phyloP scores from a whole-genome alignment of 169 alveolate species.

The Plasmodium vinckei region DNA sequence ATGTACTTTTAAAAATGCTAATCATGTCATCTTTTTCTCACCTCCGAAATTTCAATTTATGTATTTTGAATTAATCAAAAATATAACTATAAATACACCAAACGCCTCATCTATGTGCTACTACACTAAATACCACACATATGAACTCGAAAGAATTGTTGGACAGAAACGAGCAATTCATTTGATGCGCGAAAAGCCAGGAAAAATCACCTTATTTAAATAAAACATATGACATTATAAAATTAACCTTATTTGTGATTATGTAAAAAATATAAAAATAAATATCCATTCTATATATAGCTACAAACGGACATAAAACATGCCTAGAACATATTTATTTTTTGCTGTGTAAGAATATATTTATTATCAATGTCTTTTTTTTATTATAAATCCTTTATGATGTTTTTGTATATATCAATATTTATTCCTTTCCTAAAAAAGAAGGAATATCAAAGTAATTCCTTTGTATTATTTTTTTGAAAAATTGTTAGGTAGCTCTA shows the following conservation, averaged over 20 bases:
- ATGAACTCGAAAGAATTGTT: slow-evolving; percentile 83
- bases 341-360: neutral
- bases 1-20: slow-evolving; percentile 69
- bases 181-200: slow-evolving; percentile 78
- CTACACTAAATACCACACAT: slow-evolving; percentile 82
- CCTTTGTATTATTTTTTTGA: too few relatives aligned
- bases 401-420: slow-evolving; percentile 44
- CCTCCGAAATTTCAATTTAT: slow-evolving; percentile 67
- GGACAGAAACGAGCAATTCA: slow-evolving; percentile 75
- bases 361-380: neutral
- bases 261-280: slow-evolving; percentile 1
- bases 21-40: slow-evolving; percentile 61
- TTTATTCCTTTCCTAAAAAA: slow-evolving; percentile 51
- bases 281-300: neutral
- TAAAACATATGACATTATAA: neutral
- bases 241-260: too few relatives aligned
- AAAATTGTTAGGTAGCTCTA: neutral
- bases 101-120: slow-evolving; percentile 78
- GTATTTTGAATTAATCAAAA: slow-evolving; percentile 66
- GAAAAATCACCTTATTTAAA: slow-evolving; percentile 81
- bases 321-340: too few relatives aligned
- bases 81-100: slow-evolving; percentile 14
- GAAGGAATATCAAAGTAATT: slow-evolving; percentile 8
- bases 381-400: slow-evolving; percentile 39
- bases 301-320: too few relatives aligned